A percentile compares a stretch with the other conserved stretches of the same genome.
phyloP scores from a whole-genome alignment of 306 rosid species.

The Crotalaria pallida region DNA sequence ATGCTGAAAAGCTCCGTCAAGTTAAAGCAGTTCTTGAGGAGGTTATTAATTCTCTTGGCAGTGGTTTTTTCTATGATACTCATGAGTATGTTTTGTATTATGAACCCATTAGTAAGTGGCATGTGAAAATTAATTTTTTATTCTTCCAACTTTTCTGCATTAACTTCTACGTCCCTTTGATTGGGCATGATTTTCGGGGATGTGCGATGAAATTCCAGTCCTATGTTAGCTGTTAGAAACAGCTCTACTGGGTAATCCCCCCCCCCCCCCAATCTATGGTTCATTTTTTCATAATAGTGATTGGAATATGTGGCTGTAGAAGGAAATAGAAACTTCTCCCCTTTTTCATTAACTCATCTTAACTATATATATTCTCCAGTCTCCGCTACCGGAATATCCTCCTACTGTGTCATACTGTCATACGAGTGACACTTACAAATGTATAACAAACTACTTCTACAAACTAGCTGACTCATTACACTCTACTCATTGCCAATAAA shows the following conservation, averaged over 20 bases:
- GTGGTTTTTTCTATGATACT: constrained; percentile 17
- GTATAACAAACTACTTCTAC: too few relatives aligned
- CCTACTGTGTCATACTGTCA: too few relatives aligned
- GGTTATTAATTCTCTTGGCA: constrained; percentile 41
- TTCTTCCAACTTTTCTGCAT: background rate
- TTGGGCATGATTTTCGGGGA: background rate
- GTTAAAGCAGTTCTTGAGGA: constrained; percentile 99
- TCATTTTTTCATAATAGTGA: background rate
- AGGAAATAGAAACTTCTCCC: too few relatives aligned
- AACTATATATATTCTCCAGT: too few relatives aligned
- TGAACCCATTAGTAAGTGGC: background rate
- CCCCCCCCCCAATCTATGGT: too few relatives aligned
- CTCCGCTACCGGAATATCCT: too few relatives aligned
- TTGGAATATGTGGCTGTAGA: background rate
- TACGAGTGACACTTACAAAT: too few relatives aligned
- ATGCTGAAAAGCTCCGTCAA: constrained; percentile 98
- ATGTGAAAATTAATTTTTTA: constrained; percentile 11
- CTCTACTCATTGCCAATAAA: too few relatives aligned
- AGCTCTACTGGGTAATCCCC: background rate
- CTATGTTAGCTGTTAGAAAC: constrained; percentile 4
- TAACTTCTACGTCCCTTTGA: background rate
- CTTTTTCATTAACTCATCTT: too few relatives aligned
- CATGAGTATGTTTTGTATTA: constrained; percentile 12
- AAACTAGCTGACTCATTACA: too few relatives aligned
- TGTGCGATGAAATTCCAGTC: background rate